phyloP scores from a whole-genome alignment of 2,329 filamentous ascomycete species.

The Furcasterigmium furcatum region DNA sequence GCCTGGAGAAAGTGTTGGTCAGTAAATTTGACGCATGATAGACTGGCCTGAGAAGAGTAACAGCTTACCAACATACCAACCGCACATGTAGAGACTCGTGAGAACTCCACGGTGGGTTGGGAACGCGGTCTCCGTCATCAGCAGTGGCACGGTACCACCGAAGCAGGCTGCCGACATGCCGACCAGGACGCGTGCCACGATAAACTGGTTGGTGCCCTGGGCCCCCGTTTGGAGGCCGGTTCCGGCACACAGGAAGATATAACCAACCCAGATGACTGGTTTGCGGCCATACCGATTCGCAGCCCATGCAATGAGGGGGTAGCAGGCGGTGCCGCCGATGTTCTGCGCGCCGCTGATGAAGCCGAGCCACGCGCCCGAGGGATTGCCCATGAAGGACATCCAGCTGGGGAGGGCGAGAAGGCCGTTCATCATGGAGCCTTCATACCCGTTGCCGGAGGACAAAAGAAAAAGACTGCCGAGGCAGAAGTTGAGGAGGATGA shows the following conservation, averaged over 20 bases:
- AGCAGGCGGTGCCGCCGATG: conserved; percentile 1
- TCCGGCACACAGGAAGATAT: conserved; percentile 2
- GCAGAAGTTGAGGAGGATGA: conserved; percentile 10
- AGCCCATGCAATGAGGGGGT: conserved; percentile 4
- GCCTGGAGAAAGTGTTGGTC: conserved; percentile 8
- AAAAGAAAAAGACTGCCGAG: conserved; percentile 7
- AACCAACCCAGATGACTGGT: conserved; percentile 1
- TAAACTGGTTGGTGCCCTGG: conserved; percentile 19
- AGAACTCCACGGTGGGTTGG: conserved; percentile 25
- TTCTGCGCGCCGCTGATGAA: conserved; percentile 6
- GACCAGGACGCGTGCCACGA: conserved; percentile 25
- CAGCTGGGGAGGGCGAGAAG: conserved; percentile 7
- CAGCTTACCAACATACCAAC: conserved; percentile 6
- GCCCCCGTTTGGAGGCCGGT: conserved; percentile 18
- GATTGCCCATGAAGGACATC: conserved; percentile 8
- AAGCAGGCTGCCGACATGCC: conserved; percentile 24
- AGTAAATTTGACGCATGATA: neutral
- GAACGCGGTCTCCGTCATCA: conserved; percentile 29
- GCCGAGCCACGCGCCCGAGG: conserved; percentile 5
- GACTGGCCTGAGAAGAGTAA: neutral
- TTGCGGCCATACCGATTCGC: conserved; percentile 3
- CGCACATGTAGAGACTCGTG: conserved; percentile 17
- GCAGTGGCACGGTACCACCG: conserved; percentile 21
- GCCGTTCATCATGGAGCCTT: conserved; percentile 11
- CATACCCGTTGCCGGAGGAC: conserved; percentile 9